These are phyloP conservation scores for Oemleria cerasiformis DNA, from an alignment of 306 rosid species.

Conservation along the genomic window DNA sequence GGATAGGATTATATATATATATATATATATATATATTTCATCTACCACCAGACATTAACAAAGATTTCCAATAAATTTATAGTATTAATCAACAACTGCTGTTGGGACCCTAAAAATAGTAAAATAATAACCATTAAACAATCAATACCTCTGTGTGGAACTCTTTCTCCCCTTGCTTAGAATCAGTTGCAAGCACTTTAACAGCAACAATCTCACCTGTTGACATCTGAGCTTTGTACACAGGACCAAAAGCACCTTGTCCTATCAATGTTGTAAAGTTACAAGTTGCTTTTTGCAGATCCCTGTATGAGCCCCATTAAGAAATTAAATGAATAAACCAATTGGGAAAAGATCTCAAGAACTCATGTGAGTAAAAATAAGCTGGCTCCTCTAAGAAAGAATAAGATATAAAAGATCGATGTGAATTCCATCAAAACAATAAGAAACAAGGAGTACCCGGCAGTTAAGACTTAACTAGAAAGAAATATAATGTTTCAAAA, in stretches of 20 bases:
- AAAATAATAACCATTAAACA: not conserved
- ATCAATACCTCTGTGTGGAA: slow-evolving; percentile 85
- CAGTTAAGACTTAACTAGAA: not conserved
- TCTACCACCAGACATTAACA: not conserved
- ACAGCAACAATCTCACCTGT: slow-evolving; percentile 92
- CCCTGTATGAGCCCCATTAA: slow-evolving; percentile 46
- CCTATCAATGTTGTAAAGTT: slow-evolving; percentile 93
- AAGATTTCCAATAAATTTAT: slow-evolving; percentile 1
- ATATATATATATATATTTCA: not conserved
- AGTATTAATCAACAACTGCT: not conserved
- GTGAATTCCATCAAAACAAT: not conserved
- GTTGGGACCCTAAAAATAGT: not conserved
- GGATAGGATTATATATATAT: too few species aligned
- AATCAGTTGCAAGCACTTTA: slow-evolving; percentile 91
- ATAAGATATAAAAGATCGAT: not conserved
- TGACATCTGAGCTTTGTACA: slow-evolving; percentile 92
- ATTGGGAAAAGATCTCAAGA: slow-evolving; percentile 1
- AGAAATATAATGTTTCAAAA: not conserved
- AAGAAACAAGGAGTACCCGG: not conserved
- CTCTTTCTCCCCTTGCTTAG: slow-evolving; percentile 98
- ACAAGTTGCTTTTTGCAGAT: slow-evolving; percentile 87
- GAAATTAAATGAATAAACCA: slow-evolving; percentile 7
- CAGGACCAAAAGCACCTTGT: slow-evolving; percentile 99
- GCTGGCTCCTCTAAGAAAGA: not conserved
- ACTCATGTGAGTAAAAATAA: slow-evolving; percentile 5